Base-by-base conservation (phyloP, 768 basidiomycete genomes). In the Sarcomyxa edulis region DNA sequence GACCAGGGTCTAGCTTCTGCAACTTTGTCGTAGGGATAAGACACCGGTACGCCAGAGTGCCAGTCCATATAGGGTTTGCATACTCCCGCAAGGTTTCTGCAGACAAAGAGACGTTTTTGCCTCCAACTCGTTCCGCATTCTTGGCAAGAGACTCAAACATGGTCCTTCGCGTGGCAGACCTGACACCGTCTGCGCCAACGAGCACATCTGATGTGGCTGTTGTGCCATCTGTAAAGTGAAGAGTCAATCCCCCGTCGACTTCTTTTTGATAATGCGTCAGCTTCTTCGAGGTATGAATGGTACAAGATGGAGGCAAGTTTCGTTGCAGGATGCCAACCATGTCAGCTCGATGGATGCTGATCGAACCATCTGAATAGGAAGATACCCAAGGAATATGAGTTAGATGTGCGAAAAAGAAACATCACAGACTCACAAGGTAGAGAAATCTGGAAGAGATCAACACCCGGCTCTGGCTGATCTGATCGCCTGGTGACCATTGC, bases 131-230 rank as follows among this genome's bases (percentile, higher is more conserved):
- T 42, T 14, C 9, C 20, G 12, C n/a, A 3, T 25, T 20, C 18
- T 6, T n/a, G 16, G 34, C 35, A 1, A 35, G 14, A n/a, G 42
- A 11, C 14, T 31, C 4, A 21, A 53, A 57, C 31, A 60, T 33
- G 0, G 45, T 39, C 7, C 36, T 49, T 15, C 58, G 45, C 1
- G 48, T 47, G 3, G 44, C 33, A 12, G 58, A 60, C 42, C 55
- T 52, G n/a, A 70, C 47, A 1, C 69, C 68, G 42, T 70, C 68
- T 11, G 65, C 64, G 4, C 66, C 69, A 32, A 70, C 38, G 3
- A 71, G 54, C 8, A 71, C 39, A 25, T 71, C 62, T 0, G 67
- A 44, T 2, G 46, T 51, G 10, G 50, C 42, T 1, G 36, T 55
- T 4, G 62, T 52, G 2, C 51, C 54, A 33, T 58, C 55, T 4